Conservation (phyloP, 495 filamentous ascomycete genomes). For the Cercophora newfieldiana region DNA sequence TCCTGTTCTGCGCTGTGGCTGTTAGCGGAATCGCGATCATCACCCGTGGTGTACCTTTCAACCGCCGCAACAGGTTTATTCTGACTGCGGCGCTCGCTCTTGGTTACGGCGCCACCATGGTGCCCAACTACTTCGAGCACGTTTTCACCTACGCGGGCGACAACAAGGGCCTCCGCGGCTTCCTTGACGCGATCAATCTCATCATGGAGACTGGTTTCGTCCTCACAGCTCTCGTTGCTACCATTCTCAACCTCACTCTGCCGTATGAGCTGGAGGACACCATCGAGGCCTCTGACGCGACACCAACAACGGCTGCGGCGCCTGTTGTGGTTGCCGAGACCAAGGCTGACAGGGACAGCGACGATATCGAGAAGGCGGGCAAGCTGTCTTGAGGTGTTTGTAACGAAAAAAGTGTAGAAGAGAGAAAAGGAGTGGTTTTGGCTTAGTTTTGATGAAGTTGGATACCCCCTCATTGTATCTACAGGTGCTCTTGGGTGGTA, state of each 20-base stretch:
- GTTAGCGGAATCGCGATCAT: slow-evolving; percentile 88
- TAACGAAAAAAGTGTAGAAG: neutral
- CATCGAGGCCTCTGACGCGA: neutral
- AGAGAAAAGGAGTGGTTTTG: neutral
- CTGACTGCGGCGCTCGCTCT: slow-evolving; percentile 75
- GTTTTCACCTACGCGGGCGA: slow-evolving; percentile 73
- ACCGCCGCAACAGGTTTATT: slow-evolving; percentile 83
- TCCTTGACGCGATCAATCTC: slow-evolving; percentile 79
- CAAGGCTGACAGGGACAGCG: neutral
- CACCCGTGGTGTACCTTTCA: slow-evolving; percentile 69
- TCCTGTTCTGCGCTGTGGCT: slow-evolving; percentile 82
- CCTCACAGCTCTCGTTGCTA: slow-evolving; percentile 67
- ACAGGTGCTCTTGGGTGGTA: neutral
- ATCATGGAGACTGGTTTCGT: slow-evolving; percentile 80
- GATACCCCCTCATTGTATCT: neutral
- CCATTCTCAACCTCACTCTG: slow-evolving; percentile 72
- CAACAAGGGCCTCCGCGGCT: slow-evolving; percentile 70
- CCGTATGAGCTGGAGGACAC: slow-evolving; percentile 67
- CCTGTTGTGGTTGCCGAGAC: neutral
- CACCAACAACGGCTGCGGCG: neutral
- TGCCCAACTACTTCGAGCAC: slow-evolving; percentile 72
- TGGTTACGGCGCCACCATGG: slow-evolving; percentile 79
- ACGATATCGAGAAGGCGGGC: slow-evolving; percentile 11
- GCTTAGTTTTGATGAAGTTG: neutral
- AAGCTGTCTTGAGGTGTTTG: slow-evolving; percentile 1